Evolutionary conservation across 768 basidiomycete genomes (phyloP).

Genomic region (Lepiota venenata): DNA sequence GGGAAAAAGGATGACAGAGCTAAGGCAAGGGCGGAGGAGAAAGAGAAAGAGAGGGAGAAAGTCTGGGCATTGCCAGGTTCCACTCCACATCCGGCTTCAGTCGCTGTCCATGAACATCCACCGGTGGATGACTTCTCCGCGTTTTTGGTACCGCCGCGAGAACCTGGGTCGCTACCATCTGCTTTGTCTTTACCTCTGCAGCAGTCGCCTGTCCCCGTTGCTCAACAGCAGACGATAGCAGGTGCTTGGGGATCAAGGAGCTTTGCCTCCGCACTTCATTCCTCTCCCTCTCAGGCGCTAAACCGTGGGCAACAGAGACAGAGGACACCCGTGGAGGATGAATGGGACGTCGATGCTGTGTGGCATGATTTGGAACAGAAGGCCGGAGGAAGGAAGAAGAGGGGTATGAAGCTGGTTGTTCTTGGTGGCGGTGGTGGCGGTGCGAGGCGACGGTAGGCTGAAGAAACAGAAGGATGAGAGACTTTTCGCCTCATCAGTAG

Average conservation of each 20-base stretch:
- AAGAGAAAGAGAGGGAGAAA: conserved; percentile 58
- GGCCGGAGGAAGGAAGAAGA: conserved; percentile 54
- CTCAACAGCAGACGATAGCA: conserved; percentile 19
- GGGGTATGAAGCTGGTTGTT: conserved; percentile 63
- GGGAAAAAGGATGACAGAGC: conserved; percentile 86
- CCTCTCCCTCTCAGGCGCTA: conserved; percentile 31
- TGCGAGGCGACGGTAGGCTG: conserved; percentile 38
- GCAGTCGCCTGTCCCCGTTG: background rate
- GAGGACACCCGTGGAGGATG: conserved; percentile 44
- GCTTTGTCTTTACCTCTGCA: conserved; percentile 5
- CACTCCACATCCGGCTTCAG: conserved; percentile 15
- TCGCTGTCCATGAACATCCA: conserved; percentile 20
- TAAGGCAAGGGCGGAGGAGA: conserved; percentile 71
- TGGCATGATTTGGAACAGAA: conserved; percentile 79
- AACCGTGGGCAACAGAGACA: conserved; percentile 26
- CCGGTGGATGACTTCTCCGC: conserved; percentile 21
- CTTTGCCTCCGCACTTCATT: conserved; percentile 77
- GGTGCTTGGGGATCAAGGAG: conserved; percentile 81
- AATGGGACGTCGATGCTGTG: conserved; percentile 75
- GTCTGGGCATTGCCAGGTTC: conserved; percentile 17
- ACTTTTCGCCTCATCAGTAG: background rate
- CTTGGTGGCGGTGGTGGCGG: conserved; percentile 67
- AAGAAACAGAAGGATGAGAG: background rate
- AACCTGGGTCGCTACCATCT: conserved; percentile 5
- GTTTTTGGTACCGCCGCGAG: conserved; percentile 10